Base-by-base conservation (phyloP, 208 protist genomes). In the Vickermania ingenoplastis region DNA sequence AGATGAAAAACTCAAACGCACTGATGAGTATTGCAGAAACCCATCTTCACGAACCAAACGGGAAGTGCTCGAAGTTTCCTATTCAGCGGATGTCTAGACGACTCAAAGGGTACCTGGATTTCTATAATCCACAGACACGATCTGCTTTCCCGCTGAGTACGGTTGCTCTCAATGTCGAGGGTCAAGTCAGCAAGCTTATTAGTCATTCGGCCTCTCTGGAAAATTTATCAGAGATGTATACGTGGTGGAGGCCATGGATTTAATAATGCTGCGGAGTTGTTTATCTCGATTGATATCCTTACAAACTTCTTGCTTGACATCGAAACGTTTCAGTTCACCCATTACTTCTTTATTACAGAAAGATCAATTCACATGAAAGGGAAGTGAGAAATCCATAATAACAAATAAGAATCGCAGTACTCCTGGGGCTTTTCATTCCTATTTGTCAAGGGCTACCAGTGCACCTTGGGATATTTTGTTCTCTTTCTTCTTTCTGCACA, bases 191-290 rank as follows among this genome's bases (percentile, higher is more conserved):
- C 27, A 84, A 92, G 50, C 79, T 98, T 0, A 97, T 98, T 50
- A 81, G 82, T 49, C 81, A 97, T 63, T 92, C 95, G 13, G 96
- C 94, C 7, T 71, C 82, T 3, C 27, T 86, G 25, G 83, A 97
- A 63, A 97, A 97, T 55, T 77, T 98, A 13, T 77, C 74, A 14
- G 75, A 91, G 26, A 97, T 98, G 92, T 98, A 97, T 74, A 81
- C 89, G n/a, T 97, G 95, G 91, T 98, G 96, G 96, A 97, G 97
- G 91, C 77, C 92, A 17, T 97, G 89, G 89, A 58, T 96, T 3
- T 97, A 79, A 26, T 27, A 50, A n/a, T n/a, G n/a, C n/a, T 26
- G 51, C 14, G 51, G 23, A 21, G 14, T 55, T 68, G 58, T 7
- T 61, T 57, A 41, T 65, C 56, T 3, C 57, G 53, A 25, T 64